A percentile compares a stretch with the other conserved stretches of the same genome.
Conservation (phyloP, 1,139 yeast genomes). For the Suhomyces wounanorum region DNA sequence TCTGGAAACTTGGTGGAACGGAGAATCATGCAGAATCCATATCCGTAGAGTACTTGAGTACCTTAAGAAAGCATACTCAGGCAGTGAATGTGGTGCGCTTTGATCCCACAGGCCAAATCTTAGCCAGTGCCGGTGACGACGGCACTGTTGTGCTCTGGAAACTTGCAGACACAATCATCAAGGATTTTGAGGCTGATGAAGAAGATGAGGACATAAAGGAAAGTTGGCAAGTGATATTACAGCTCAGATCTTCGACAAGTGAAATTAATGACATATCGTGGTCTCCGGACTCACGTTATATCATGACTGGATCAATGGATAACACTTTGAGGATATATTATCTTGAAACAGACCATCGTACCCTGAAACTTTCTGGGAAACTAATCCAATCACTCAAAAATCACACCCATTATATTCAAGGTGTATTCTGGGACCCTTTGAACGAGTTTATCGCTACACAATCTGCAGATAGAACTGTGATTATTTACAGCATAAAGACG, state of each 20-base stretch:
- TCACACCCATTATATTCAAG: slow-evolving; percentile 90
- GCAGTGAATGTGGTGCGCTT: slow-evolving; percentile 92
- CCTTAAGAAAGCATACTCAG: slow-evolving; percentile 85
- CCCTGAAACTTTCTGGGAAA: slow-evolving; percentile 45
- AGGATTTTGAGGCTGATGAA: slow-evolving; percentile 58
- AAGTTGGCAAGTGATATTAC: slow-evolving; percentile 63
- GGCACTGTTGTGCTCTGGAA: slow-evolving; percentile 86
- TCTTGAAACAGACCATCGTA: slow-evolving; percentile 23
- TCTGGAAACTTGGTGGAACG: slow-evolving; percentile 46
- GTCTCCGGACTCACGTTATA: slow-evolving; percentile 78
- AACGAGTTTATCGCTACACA: slow-evolving; percentile 80
- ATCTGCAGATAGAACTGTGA: slow-evolving; percentile 84
- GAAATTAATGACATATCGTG: slow-evolving; percentile 90
- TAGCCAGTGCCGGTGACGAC: slow-evolving; percentile 95
- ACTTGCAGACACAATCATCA: slow-evolving; percentile 51
- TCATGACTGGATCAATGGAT: slow-evolving; percentile 93
- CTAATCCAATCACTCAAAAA: slow-evolving; percentile 66
- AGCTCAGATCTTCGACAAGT: slow-evolving; percentile 61
- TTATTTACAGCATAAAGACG: slow-evolving; percentile 44
- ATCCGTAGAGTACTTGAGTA: slow-evolving; percentile 65
- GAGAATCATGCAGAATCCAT: not conserved
- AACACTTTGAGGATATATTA: slow-evolving; percentile 72
- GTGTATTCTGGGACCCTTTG: slow-evolving; percentile 92
- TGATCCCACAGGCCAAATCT: slow-evolving; percentile 59
- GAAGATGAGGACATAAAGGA: slow-evolving; percentile 61